These are phyloP conservation scores for Lepidium africanum DNA, from an alignment of 345 rosid species.

Conservation along the genomic window DNA sequence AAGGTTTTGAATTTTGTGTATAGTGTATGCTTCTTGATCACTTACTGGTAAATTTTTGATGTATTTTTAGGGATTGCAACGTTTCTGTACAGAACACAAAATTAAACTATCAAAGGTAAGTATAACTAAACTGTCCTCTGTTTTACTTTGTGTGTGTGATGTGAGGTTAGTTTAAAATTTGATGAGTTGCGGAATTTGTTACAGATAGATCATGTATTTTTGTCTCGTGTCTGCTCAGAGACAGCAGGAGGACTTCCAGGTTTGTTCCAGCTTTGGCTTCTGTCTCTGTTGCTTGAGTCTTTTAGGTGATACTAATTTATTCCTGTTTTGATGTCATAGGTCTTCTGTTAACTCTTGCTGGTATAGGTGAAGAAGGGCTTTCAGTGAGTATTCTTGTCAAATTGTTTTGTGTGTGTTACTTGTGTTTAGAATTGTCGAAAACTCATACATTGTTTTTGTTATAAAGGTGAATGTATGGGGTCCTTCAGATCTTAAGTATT, in stretches of 20 bases:
- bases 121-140: conserved; percentile 13
- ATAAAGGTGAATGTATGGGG: conserved; percentile 91
- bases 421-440: background rate
- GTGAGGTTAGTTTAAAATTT: background rate
- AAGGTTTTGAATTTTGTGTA: background rate
- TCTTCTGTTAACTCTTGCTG: conserved; percentile 81
- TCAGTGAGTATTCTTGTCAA: conserved; percentile 48
- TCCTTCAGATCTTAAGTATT: conserved; percentile 82
- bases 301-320: background rate
- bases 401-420: background rate
- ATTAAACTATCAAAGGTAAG: conserved; percentile 89
- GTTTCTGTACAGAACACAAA: conserved; percentile 91
- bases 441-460: background rate
- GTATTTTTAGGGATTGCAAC: conserved; percentile 69
- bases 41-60: background rate
- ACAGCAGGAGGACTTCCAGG: conserved; percentile 98
- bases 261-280: conserved; percentile 20
- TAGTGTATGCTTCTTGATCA: background rate
- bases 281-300: background rate
- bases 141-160: background rate
- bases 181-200: conserved; percentile 15
- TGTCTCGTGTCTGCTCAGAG: conserved; percentile 96
- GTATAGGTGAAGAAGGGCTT: conserved; percentile 88
- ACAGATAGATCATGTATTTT: conserved; percentile 91
- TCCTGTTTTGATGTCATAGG: conserved; percentile 36